Evolutionary conservation across 148 eudicot species (phyloP).

Genomic region (Silene latifolia): DNA sequence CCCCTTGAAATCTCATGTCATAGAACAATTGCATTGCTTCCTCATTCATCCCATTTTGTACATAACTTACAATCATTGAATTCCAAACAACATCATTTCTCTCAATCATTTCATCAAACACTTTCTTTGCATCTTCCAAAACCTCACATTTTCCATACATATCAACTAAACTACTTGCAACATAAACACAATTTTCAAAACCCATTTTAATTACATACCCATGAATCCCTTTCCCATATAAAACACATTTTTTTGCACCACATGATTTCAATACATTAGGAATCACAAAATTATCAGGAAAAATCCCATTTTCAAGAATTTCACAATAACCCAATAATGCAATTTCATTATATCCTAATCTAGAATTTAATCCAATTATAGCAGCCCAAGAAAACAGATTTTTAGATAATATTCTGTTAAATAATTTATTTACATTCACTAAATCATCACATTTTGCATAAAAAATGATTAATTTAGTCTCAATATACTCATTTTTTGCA

Average conservation of each 20-base stretch:
- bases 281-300: slow-evolving; percentile 34
- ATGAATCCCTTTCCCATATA: slow-evolving; percentile 49
- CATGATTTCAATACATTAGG: slow-evolving; percentile 61
- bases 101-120: slow-evolving; percentile 45
- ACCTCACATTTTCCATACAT: slow-evolving; percentile 67
- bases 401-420: slow-evolving; percentile 21
- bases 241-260: slow-evolving; percentile 34
- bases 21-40: slow-evolving; percentile 44
- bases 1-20: slow-evolving; percentile 46
- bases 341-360: slow-evolving; percentile 30
- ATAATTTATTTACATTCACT: slow-evolving; percentile 28
- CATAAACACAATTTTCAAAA: slow-evolving; percentile 45
- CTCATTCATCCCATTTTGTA: slow-evolving; percentile 49
- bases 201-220: slow-evolving; percentile 47
- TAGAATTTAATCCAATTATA: slow-evolving; percentile 42
- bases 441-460: slow-evolving; percentile 51
- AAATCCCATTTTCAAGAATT: slow-evolving; percentile 44
- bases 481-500: slow-evolving; percentile 44
- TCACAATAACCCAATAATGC: slow-evolving; percentile 36
- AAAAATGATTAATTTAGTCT: slow-evolving; percentile 51
- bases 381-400: slow-evolving; percentile 59
- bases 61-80: slow-evolving; percentile 49
- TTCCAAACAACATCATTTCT: slow-evolving; percentile 53
- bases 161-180: slow-evolving; percentile 52
- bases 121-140: slow-evolving; percentile 34